Evolutionary conservation across 2,329 filamentous ascomycete species (phyloP).

Genomic region (Curvularia eragrostidis): DNA sequence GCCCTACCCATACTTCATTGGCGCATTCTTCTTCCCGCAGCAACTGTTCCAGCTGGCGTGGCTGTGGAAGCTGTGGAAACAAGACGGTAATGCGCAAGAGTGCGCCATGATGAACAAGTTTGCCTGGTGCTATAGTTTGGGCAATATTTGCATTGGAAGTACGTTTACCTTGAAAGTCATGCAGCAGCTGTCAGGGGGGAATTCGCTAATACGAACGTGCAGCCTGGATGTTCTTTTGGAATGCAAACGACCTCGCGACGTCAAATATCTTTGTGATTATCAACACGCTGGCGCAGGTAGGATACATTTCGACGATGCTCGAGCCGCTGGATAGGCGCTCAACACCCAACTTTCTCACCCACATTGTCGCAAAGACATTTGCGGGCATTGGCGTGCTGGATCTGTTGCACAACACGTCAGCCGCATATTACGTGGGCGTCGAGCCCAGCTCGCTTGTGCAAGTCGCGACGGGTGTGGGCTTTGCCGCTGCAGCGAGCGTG

Average conservation of each 20-base stretch:
- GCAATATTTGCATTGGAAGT: conserved; percentile 66
- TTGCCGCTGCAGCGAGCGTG: conserved; percentile 56
- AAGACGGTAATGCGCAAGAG: conserved; percentile 55
- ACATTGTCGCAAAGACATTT: conserved; percentile 65
- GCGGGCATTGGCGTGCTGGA: conserved; percentile 67
- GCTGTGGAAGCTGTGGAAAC: conserved; percentile 63
- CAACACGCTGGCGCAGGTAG: conserved; percentile 63
- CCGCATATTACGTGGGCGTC: conserved; percentile 61
- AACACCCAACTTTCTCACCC: conserved; percentile 62
- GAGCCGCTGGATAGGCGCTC: conserved; percentile 59
- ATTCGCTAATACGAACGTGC: neutral
- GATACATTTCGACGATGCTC: conserved; percentile 60
- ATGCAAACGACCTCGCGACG: conserved; percentile 57
- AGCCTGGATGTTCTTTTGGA: conserved; percentile 70
- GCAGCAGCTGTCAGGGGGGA: neutral
- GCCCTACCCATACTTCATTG: conserved; percentile 66
- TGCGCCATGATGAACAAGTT: conserved; percentile 60
- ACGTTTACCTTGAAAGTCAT: conserved; percentile 30
- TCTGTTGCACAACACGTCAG: conserved; percentile 64
- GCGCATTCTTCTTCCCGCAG: conserved; percentile 67
- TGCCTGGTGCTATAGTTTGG: conserved; percentile 62
- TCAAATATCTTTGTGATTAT: conserved; percentile 63
- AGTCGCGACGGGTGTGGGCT: conserved; percentile 61
- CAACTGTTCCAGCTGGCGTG: conserved; percentile 65
- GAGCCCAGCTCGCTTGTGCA: conserved; percentile 58